These are phyloP conservation scores for Sicyos baderoa DNA, from an alignment of 306 rosid genomes.

Conservation along the genomic window DNA sequence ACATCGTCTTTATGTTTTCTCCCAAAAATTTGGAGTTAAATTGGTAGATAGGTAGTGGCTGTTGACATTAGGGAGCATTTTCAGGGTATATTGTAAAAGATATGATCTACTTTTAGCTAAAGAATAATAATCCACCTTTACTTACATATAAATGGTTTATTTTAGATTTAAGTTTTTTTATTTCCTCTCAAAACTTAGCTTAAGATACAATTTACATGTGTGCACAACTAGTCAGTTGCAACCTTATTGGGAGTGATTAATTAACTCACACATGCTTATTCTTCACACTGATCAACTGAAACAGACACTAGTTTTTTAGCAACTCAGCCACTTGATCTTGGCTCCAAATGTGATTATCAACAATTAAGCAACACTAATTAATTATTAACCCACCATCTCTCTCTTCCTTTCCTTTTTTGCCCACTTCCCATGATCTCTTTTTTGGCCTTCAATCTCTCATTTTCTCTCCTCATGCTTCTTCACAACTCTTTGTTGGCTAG, in stretches of 20 bases:
- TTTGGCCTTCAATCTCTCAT: slow-evolving; percentile 3
- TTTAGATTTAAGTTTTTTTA: not conserved
- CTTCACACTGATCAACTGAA: not conserved
- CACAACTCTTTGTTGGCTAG: not conserved
- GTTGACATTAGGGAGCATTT: slow-evolving; percentile 12
- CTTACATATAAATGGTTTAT: not conserved
- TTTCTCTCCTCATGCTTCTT: not conserved
- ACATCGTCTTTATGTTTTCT: not conserved
- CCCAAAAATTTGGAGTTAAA: slow-evolving; percentile 15
- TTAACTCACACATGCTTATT: not conserved
- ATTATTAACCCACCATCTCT: slow-evolving; percentile 8
- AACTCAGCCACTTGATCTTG: too few species aligned
- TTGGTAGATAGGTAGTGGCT: not conserved
- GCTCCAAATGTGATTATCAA: too few species aligned
- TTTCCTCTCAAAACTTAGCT: not conserved
- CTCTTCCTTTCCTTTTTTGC: not conserved
- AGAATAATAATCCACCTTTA: not conserved
- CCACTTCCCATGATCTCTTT: not conserved
- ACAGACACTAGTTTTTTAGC: too few species aligned
- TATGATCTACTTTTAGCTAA: not conserved
- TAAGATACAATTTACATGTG: too few species aligned
- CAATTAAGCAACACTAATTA: not conserved
- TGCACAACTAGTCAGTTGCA: not conserved
- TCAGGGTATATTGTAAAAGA: not conserved
- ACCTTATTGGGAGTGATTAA: not conserved